Conservation (phyloP, 495 filamentous ascomycete genomes). For the Hypoxylon crocopeplum region DNA sequence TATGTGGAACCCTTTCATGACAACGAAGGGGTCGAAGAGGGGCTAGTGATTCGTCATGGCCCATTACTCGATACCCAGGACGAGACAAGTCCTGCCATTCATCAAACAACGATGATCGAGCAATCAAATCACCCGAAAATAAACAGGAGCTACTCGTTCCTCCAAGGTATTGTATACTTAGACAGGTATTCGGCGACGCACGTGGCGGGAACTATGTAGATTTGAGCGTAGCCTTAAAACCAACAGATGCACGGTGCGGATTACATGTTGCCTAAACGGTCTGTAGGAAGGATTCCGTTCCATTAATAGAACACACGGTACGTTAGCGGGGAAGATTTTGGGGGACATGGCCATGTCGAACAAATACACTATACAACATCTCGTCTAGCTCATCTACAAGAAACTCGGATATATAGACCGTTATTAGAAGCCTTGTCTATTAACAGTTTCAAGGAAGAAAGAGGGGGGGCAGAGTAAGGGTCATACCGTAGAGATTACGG, state of each 20-base stretch:
- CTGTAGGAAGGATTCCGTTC: slow-evolving; percentile 4
- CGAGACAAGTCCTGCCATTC: slow-evolving; percentile 5
- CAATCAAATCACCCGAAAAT: slow-evolving; percentile 8
- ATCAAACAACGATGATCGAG: slow-evolving; percentile 3
- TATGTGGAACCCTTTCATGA: slow-evolving; percentile 23
- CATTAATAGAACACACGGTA: slow-evolving; percentile 11
- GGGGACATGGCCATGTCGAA: background rate
- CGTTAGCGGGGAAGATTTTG: background rate
- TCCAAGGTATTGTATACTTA: background rate
- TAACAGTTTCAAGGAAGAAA: too few species aligned
- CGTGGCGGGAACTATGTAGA: slow-evolving; percentile 15
- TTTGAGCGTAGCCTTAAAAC: background rate
- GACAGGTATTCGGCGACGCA: slow-evolving; percentile 15
- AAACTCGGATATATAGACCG: too few species aligned
- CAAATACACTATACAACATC: too few species aligned
- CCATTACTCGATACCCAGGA: slow-evolving; percentile 4
- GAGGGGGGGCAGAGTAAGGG: too few species aligned
- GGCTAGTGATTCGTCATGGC: slow-evolving; percentile 16
- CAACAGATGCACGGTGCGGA: slow-evolving; percentile 13
- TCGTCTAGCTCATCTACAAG: slow-evolving; percentile 2
- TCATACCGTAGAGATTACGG: too few species aligned
- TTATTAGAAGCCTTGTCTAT: too few species aligned
- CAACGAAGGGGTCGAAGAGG: slow-evolving; percentile 8
- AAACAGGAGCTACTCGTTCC: too few species aligned
- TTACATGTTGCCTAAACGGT: slow-evolving; percentile 6